Conservation (phyloP, 75 land plant species). For the Selaginella tamariscina region DNA sequence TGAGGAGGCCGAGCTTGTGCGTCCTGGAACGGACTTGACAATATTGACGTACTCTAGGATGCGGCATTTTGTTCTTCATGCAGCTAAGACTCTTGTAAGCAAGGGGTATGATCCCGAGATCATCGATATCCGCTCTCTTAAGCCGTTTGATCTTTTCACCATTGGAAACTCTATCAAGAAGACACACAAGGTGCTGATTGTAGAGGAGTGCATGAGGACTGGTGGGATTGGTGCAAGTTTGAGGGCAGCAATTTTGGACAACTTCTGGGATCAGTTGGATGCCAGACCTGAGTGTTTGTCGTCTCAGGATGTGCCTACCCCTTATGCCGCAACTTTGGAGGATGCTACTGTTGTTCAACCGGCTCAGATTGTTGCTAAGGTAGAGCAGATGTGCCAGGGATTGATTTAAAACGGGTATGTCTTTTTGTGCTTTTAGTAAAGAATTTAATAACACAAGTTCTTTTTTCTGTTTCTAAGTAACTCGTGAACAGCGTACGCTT, state of each 20-base stretch:
- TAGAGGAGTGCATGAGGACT: constrained; percentile 12
- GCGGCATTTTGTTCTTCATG: constrained; percentile 10
- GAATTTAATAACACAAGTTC: background rate
- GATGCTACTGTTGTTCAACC: constrained; percentile 92
- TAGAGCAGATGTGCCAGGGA: constrained; percentile 62
- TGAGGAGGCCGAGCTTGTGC: constrained; percentile 14
- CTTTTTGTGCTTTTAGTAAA: background rate
- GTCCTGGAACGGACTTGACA: constrained; percentile 4
- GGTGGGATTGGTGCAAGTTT: constrained; percentile 11
- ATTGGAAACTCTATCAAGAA: constrained; percentile 7
- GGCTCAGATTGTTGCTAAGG: constrained; percentile 76
- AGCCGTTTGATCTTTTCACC: constrained; percentile 4
- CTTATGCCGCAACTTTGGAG: constrained; percentile 67
- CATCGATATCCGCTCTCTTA: constrained; percentile 4
- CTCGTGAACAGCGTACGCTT: too few species aligned
- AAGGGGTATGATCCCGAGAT: constrained; percentile 11
- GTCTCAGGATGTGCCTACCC: background rate
- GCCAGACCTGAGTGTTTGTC: background rate
- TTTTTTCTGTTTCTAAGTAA: too few species aligned
- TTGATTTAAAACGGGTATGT: background rate
- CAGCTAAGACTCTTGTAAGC: constrained; percentile 8
- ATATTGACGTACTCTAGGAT: constrained; percentile 11
- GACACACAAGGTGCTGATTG: constrained; percentile 11
- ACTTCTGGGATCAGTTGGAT: constrained; percentile 4
- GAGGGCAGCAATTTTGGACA: background rate